Conservation (phyloP, 1,284 basidiomycete species). For the Tilletia indica region DNA sequence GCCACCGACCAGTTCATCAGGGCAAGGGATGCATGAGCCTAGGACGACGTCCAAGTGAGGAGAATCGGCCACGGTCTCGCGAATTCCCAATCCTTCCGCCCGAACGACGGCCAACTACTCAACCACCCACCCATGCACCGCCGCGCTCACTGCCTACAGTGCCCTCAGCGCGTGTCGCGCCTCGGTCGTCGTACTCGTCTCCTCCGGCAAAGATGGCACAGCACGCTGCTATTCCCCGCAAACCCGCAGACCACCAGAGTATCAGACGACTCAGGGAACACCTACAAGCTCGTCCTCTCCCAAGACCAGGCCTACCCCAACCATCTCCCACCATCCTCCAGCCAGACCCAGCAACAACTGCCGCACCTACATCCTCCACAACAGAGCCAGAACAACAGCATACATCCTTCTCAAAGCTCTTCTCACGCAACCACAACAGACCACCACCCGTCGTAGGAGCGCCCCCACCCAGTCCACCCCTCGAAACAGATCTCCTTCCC, state of each 20-base stretch:
- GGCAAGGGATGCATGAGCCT: too few relatives aligned
- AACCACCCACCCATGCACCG: too few relatives aligned
- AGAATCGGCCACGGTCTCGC: too few relatives aligned
- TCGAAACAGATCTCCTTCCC: constrained; percentile 1
- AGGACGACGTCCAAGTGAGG: too few relatives aligned
- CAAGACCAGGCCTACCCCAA: constrained; percentile 13
- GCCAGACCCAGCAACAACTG: not conserved
- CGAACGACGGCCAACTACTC: too few relatives aligned
- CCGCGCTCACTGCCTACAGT: too few relatives aligned
- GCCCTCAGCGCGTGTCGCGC: too few relatives aligned
- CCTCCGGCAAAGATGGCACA: too few relatives aligned
- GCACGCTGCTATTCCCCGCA: not conserved
- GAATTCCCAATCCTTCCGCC: too few relatives aligned
- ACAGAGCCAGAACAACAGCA: not conserved
- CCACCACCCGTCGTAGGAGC: not conserved
- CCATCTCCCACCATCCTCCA: not conserved
- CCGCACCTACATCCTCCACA: not conserved
- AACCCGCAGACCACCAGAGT: constrained; percentile 13
- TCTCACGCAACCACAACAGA: not conserved
- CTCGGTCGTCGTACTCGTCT: too few relatives aligned
- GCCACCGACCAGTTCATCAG: too few relatives aligned
- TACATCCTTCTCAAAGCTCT: not conserved
- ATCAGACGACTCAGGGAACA: constrained; percentile 11
- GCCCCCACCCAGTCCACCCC: constrained; percentile 8
- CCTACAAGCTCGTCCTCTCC: constrained; percentile 14